Evolutionary conservation across 441 rosid species (phyloP).

Genomic region (Populus tomentosa): DNA sequence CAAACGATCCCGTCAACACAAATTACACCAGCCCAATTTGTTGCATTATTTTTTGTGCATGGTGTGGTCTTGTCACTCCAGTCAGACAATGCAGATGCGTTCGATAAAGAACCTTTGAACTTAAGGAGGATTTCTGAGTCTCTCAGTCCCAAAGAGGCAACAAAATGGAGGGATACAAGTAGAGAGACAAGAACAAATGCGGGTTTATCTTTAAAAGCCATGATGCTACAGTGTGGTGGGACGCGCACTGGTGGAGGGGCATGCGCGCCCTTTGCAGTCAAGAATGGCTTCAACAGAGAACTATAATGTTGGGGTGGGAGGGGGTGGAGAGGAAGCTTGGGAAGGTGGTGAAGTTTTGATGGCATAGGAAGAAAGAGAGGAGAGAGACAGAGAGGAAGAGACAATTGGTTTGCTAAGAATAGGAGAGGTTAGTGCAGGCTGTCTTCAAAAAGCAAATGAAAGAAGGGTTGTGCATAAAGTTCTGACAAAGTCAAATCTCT

Average conservation of each 20-base stretch:
- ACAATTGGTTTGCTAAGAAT: conserved; percentile 18
- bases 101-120: conserved; percentile 47
- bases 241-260: conserved; percentile 40
- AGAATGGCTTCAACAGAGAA: conserved; percentile 24
- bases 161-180: conserved; percentile 2
- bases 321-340: conserved; percentile 7
- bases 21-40: conserved; percentile 58
- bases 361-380: background rate
- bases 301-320: background rate
- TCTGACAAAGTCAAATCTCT: conserved; percentile 6
- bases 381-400: conserved; percentile 4
- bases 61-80: conserved; percentile 37
- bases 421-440: background rate
- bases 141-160: conserved; percentile 20
- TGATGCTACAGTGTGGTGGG: conserved; percentile 13
- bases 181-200: background rate
- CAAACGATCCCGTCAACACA: conserved; percentile 38
- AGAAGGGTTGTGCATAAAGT: background rate
- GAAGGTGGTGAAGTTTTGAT: conserved; percentile 14
- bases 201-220: background rate
- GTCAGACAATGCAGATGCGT: conserved; percentile 21
- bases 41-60: conserved; percentile 22
- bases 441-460: background rate
- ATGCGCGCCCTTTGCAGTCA: conserved; percentile 49
- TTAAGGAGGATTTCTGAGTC: conserved; percentile 48